Conservation (phyloP, 805 yeast species). For the Barnettozyma populi region DNA sequence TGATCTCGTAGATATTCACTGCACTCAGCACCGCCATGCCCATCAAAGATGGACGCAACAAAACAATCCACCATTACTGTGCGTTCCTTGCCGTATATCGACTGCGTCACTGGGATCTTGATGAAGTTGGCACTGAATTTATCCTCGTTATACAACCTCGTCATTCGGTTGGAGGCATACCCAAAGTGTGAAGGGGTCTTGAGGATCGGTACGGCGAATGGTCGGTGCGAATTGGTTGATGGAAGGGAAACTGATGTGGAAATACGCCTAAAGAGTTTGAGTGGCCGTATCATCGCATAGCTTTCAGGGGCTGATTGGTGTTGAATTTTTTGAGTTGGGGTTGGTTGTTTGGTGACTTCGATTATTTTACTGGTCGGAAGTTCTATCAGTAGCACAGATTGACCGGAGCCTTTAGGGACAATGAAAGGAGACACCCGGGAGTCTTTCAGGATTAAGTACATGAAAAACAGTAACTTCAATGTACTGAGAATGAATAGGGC, state of each 20-base stretch:
- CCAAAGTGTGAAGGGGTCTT: slow-evolving; percentile 67
- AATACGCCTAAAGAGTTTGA: slow-evolving; percentile 6
- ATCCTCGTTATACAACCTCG: slow-evolving; percentile 79
- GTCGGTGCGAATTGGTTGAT: background rate
- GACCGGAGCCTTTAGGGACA: background rate
- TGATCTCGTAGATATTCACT: slow-evolving; percentile 51
- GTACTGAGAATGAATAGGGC: background rate
- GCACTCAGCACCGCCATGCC: slow-evolving; percentile 88
- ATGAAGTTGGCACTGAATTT: slow-evolving; percentile 62
- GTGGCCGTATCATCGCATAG: slow-evolving; percentile 5
- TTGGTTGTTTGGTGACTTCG: background rate
- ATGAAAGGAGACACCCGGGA: background rate
- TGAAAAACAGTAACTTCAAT: background rate
- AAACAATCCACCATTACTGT: slow-evolving; percentile 37
- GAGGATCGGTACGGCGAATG: slow-evolving; percentile 24
- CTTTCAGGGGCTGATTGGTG: background rate
- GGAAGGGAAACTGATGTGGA: slow-evolving; percentile 21
- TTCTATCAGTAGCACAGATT: background rate
- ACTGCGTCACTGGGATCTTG: slow-evolving; percentile 33
- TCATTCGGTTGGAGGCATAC: slow-evolving; percentile 70
- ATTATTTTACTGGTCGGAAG: background rate
- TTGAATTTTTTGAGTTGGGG: background rate
- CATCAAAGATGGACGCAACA: slow-evolving; percentile 79
- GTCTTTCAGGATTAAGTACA: background rate
- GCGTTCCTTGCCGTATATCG: slow-evolving; percentile 23